Percentiles rank a stretch among this genome's conserved stretches.
These are phyloP conservation scores for Colletotrichum siamense DNA, from an alignment of 2,329 filamentous ascomycete species.

Conservation along the genomic window DNA sequence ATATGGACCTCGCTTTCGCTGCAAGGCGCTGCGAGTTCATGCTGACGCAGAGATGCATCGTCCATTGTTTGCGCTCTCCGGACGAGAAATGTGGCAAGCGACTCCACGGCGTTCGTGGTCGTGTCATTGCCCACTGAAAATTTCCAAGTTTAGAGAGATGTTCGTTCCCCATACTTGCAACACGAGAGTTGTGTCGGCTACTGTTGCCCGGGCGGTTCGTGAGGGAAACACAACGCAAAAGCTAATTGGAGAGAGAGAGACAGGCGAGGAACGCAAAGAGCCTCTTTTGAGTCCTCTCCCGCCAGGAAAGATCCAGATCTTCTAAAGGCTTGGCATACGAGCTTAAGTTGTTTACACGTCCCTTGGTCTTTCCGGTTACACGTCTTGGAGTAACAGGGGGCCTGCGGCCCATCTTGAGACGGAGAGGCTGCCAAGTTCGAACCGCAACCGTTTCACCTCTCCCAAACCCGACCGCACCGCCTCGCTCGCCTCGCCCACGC, in stretches of 20 bases:
- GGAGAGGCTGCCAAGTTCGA: conserved; percentile 16
- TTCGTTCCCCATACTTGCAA: not conserved
- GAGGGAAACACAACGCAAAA: not conserved
- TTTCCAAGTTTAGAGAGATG: not conserved
- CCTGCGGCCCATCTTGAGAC: conserved; percentile 19
- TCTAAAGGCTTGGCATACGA: conserved; percentile 8
- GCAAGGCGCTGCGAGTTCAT: not conserved
- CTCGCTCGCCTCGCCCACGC: conserved; percentile 6
- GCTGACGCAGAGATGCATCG: not conserved
- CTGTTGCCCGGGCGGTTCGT: not conserved
- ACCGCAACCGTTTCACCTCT: conserved; percentile 21
- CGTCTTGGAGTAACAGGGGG: conserved; percentile 7
- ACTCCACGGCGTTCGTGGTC: not conserved
- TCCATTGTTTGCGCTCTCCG: not conserved
- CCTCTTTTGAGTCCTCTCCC: not conserved
- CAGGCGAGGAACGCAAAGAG: not conserved
- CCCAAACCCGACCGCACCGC: conserved; percentile 9
- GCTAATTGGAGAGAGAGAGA: not conserved
- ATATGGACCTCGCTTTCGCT: not conserved
- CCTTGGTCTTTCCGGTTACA: conserved; percentile 9
- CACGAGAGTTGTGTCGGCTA: not conserved
- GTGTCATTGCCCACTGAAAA: not conserved
- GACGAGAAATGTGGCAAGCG: not conserved
- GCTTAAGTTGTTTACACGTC: conserved; percentile 13
- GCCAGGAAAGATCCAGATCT: not conserved